Evolutionary conservation across 768 basidiomycete species (phyloP), one percentile per base, ranked within the genome.

Genomic region (Arthromyces matolae): DNA sequence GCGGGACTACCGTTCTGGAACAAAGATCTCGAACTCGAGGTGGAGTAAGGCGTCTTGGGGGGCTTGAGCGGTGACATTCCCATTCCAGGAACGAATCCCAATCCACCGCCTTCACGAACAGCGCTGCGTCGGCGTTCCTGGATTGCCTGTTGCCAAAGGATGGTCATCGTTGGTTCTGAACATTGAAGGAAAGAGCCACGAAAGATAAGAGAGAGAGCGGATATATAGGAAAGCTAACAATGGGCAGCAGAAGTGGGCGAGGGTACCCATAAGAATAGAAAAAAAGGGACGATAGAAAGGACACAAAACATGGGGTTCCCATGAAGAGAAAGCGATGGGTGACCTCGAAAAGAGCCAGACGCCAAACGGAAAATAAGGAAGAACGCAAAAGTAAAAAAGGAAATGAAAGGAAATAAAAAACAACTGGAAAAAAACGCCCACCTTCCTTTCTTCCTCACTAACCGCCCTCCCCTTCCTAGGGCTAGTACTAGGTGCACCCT

Each of bases 71-170:
- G 14, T 5, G 8, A 13, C 8, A 23, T 9, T 47, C 40, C 40
- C 66, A 80, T 69, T 1, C 81, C 82, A 1, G 83, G 82, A 12
- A 76, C 69, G 16, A 76, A 74, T 18, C 73, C 78, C 58, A 78
- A 79, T 45, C 60, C 75, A 67, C 49, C 79, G 60, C 52, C 71
- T 65, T 70, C 63, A 3, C 64, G 68, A 31, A 84, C 59, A 0
- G 83, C 84, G 45, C 81, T 84, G 8, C 76, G 71, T 20, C 84
- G 66, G 8, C 84, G 75, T 44, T 83, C 83, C 53, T 77, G 75
- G 33, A 86, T 85, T 0, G 80, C 83, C 73, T 79, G 46, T 23
- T 31, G n/a, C n/a, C n/a, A 31, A 35, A 5, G 36, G 16, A 36
- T 3, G 49, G 53, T 38, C n/a, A n/a, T n/a, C n/a, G n/a, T n/a